These are phyloP conservation scores for Penicillium digitatum DNA, from an alignment of 2,329 filamentous ascomycete species.

Conservation along the genomic window DNA sequence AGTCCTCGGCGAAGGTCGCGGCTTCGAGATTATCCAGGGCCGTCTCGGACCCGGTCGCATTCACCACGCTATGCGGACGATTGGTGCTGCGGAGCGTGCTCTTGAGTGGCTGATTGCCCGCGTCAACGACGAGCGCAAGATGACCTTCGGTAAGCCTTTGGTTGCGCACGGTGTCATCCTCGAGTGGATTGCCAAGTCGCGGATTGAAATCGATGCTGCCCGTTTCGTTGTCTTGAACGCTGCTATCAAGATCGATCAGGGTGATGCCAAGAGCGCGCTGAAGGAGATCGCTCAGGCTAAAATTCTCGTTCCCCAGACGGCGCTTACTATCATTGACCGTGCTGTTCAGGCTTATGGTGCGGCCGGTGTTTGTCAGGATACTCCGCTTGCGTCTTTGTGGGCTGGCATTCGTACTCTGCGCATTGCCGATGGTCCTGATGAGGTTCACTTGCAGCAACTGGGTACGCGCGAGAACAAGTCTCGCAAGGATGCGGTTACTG, in stretches of 20 bases:
- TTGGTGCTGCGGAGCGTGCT: conserved; percentile 84
- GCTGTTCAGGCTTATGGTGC: conserved; percentile 91
- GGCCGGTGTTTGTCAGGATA: conserved; percentile 89
- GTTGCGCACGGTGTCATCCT: conserved; percentile 89
- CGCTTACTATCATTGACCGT: conserved; percentile 84
- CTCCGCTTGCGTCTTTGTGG: conserved; percentile 82
- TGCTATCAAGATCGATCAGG: conserved; percentile 87
- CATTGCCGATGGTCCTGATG: conserved; percentile 90
- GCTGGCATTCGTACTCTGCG: conserved; percentile 74
- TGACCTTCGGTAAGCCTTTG: conserved; percentile 83
- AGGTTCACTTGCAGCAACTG: conserved; percentile 71
- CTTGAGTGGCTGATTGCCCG: conserved; percentile 93
- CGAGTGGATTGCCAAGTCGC: conserved; percentile 87
- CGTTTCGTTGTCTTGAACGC: conserved; percentile 90
- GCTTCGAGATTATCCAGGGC: conserved; percentile 98
- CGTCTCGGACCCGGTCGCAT: conserved; percentile 93
- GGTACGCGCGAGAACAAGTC: conserved; percentile 54
- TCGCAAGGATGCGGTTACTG: conserved; percentile 42
- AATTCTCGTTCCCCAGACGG: conserved; percentile 78
- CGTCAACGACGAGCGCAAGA: conserved; percentile 87
- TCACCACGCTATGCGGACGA: conserved; percentile 94
- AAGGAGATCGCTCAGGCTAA: conserved; percentile 96
- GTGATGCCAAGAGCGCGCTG: conserved; percentile 81
- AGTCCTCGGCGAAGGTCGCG: conserved; percentile 85
- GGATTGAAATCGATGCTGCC: conserved; percentile 89